phyloP scores from a whole-genome alignment of 164 flowering plant genomes.

The Magnolia sinica region DNA sequence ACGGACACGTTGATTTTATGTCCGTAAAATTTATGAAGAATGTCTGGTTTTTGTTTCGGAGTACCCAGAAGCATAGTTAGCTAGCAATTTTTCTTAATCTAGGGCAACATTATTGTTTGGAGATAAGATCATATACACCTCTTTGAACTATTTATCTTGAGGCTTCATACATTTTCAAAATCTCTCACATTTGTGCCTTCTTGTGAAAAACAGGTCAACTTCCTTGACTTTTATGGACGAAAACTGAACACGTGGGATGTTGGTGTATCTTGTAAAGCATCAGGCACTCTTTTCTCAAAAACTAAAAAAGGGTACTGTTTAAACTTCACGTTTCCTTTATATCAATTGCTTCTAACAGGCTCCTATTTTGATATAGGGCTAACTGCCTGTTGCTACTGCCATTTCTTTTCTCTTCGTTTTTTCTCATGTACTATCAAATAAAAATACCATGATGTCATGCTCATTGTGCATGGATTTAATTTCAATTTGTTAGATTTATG shows the following conservation, averaged over 20 bases:
- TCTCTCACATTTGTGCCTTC: background rate
- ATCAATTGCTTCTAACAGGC: background rate
- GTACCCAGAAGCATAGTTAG: too few species aligned
- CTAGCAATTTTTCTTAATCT: too few species aligned
- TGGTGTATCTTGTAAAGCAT: conserved; percentile 77
- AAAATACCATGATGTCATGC: background rate
- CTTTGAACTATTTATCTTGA: background rate
- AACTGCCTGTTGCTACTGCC: background rate
- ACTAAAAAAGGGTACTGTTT: conserved; percentile 59
- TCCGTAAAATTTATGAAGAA: background rate
- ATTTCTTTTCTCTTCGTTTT: background rate
- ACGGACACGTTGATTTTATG: too few species aligned
- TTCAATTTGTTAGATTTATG: conserved; percentile 43
- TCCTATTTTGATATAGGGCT: background rate
- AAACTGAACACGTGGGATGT: conserved; percentile 80
- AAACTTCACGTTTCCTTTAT: background rate
- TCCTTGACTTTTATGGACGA: conserved; percentile 90
- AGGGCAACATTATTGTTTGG: background rate
- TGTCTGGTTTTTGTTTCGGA: background rate
- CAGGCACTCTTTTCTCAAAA: conserved; percentile 67
- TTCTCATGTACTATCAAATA: background rate
- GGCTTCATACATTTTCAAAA: background rate
- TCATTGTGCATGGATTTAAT: background rate
- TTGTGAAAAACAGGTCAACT: conserved; percentile 52
- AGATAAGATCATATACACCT: background rate